These are phyloP conservation scores for Bacidia gigantensis DNA, from an alignment of 495 filamentous ascomycete genomes.

Conservation along the genomic window DNA sequence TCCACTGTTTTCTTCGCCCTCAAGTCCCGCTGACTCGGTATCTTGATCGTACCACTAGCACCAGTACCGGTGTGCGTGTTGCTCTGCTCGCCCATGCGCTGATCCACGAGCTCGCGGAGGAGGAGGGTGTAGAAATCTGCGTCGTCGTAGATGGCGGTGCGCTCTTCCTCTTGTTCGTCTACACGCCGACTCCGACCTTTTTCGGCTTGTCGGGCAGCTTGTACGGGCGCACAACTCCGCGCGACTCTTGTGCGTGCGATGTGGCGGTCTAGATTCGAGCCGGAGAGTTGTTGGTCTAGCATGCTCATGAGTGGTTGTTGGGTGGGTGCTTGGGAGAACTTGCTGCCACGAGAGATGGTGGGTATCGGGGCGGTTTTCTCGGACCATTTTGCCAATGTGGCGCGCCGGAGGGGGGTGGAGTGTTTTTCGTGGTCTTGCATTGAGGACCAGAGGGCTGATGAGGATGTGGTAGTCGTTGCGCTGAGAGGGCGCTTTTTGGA, in stretches of 20 bases:
- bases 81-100: constrained; percentile 40
- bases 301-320: constrained; percentile 55
- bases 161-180: constrained; percentile 13
- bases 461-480: constrained; percentile 34
- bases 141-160: constrained; percentile 69
- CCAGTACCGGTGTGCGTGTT: neutral
- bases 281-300: constrained; percentile 55
- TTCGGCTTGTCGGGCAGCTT: constrained; percentile 28
- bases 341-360: constrained; percentile 26
- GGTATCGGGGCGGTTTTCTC: constrained; percentile 34
- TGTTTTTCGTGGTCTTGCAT: constrained; percentile 54
- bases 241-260: constrained; percentile 49
- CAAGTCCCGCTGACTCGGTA: neutral
- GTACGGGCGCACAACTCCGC: constrained; percentile 58
- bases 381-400: constrained; percentile 35
- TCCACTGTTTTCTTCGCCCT: constrained; percentile 70
- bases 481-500: constrained; percentile 42
- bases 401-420: constrained; percentile 28
- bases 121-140: constrained; percentile 84
- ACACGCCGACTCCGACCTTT: no score
- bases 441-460: constrained; percentile 54
- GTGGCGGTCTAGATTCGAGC: constrained; percentile 48
- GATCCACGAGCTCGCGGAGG: constrained; percentile 82
- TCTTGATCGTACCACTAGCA: constrained; percentile 17
- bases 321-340: constrained; percentile 29